Evolutionary conservation across 2,329 filamentous ascomycete genomes (phyloP).

Genomic region (Exophiala mesophila): DNA sequence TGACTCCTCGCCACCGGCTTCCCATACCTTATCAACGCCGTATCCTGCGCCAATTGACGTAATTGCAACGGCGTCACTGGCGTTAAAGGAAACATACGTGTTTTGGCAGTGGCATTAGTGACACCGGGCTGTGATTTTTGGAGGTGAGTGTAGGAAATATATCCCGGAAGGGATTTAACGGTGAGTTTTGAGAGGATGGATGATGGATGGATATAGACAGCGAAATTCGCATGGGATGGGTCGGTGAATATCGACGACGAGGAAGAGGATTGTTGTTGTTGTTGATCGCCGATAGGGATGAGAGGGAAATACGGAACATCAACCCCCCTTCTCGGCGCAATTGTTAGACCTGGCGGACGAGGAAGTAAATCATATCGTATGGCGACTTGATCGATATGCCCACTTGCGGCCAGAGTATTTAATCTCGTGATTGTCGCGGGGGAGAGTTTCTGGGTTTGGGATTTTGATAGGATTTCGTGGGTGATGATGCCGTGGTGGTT

Average conservation of each 20-base stretch:
- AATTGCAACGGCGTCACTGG: slow-evolving; percentile 72
- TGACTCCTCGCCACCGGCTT: slow-evolving; percentile 92
- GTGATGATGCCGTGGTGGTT: slow-evolving; percentile 56
- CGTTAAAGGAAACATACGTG: slow-evolving; percentile 83
- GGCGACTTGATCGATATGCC: slow-evolving; percentile 91
- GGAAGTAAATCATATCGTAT: slow-evolving; percentile 85
- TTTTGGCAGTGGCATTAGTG: slow-evolving; percentile 56
- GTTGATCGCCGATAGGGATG: slow-evolving; percentile 48
- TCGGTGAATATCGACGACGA: too few species aligned
- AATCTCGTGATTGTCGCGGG: slow-evolving; percentile 70
- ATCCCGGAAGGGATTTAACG: slow-evolving; percentile 72
- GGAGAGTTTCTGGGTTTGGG: slow-evolving; percentile 54
- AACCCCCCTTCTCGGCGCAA: slow-evolving; percentile 77
- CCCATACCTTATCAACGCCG: slow-evolving; percentile 74
- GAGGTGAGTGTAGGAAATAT: slow-evolving; percentile 80
- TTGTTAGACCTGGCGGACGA: slow-evolving; percentile 59
- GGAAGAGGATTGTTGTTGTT: slow-evolving; percentile 32
- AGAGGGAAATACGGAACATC: slow-evolving; percentile 90
- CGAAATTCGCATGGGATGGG: slow-evolving; percentile 54
- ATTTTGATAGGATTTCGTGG: slow-evolving; percentile 61
- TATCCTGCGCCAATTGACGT: slow-evolving; percentile 73
- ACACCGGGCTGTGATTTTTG: slow-evolving; percentile 60
- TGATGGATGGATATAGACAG: slow-evolving; percentile 82
- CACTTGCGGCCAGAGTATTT: slow-evolving; percentile 85
- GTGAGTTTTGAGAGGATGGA: slow-evolving; percentile 70